Base-by-base conservation (phyloP, 441 rosid species). In the Raphanus hybrid region DNA sequence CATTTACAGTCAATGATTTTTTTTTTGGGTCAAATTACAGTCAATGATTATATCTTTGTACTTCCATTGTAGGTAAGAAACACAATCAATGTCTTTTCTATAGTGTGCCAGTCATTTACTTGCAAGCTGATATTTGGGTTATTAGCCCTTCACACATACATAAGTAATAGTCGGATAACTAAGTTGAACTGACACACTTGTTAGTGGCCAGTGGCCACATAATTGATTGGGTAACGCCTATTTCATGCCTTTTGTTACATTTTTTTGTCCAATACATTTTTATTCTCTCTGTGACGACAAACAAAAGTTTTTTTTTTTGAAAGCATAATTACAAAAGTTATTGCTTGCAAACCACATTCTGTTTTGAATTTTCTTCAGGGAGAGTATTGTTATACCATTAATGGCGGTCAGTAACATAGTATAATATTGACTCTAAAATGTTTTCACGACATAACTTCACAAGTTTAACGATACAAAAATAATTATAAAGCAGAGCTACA, bases 131-230 rank as follows among this genome's bases (percentile, higher is more conserved):
- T 16, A 8, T 12, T 37, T 62, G 37, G 59, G 37, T 52, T 63
- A 62, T 32, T 43, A 43, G 48, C 48, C 48, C 43, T 61, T 37
- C 11, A 41, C 48, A 39, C 8, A 63, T 45, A 76, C 8, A 64
- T 29, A 64, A 43, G 62, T 57, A 58, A 20, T 43, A 72, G 72
- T 77, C 58, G 67, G 27, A 60, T 45, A 68, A 60, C 69, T 60
- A 60, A 75, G 63, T 34, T 68, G 70, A 73, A 35, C 64, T 76
- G 64, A 69, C 70, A 69, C 75, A 63, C 70, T 64, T 70, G 66
- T 76, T 64, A 39, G 75, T 76, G 76, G 71, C 71, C 72, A 39
- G 75, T 76, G 76, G 71, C 71, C 72, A 77, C 67, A 71, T 71
- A 18, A 20, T 57, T 77, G 11, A 71, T 77, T 65, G 67, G 71